A percentile compares a stretch with the other conserved stretches of the same genome.
Conservation (phyloP, 495 filamentous ascomycete genomes). For the Achaetomiella virescens region DNA sequence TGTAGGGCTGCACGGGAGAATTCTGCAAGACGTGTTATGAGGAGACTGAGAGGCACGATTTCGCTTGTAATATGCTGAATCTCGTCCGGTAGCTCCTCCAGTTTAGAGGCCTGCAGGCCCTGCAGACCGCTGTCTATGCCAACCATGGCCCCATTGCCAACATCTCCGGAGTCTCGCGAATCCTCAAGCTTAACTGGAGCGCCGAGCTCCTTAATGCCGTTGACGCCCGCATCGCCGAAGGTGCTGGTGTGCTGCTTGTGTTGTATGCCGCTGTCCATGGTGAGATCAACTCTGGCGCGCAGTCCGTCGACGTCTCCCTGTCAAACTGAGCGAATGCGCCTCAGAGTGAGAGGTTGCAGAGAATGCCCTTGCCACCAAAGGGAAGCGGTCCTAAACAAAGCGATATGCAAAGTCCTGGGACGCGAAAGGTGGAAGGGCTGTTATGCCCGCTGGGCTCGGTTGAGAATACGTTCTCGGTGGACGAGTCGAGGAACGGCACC, state of each 20-base stretch:
- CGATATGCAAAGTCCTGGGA: too few species aligned
- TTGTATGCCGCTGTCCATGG: conserved; percentile 48
- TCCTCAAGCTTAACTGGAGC: conserved; percentile 10
- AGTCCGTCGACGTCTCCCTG: not conserved
- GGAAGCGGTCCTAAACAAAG: too few species aligned
- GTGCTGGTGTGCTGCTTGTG: conserved; percentile 44
- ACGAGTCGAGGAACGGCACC: not conserved
- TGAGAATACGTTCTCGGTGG: not conserved
- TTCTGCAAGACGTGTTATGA: conserved; percentile 73
- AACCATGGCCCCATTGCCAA: too few species aligned
- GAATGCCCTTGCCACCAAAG: too few species aligned
- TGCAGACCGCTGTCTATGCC: conserved; percentile 14
- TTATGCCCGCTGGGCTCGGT: too few species aligned
- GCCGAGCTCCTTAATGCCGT: conserved; percentile 36
- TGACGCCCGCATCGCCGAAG: conserved; percentile 37
- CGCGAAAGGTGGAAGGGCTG: too few species aligned
- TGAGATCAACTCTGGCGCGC: conserved; percentile 31
- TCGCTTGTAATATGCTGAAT: conserved; percentile 72
- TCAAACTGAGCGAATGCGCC: not conserved
- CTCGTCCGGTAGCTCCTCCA: conserved; percentile 60
- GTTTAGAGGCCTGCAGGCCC: conserved; percentile 21
- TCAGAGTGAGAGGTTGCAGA: too few species aligned
- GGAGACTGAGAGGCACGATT: conserved; percentile 60
- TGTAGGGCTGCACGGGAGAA: conserved; percentile 71
- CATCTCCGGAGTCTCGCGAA: conserved; percentile 18